Base-by-base conservation (phyloP, 2,329 filamentous ascomycete species). In the Alternaria triticimaculans region DNA sequence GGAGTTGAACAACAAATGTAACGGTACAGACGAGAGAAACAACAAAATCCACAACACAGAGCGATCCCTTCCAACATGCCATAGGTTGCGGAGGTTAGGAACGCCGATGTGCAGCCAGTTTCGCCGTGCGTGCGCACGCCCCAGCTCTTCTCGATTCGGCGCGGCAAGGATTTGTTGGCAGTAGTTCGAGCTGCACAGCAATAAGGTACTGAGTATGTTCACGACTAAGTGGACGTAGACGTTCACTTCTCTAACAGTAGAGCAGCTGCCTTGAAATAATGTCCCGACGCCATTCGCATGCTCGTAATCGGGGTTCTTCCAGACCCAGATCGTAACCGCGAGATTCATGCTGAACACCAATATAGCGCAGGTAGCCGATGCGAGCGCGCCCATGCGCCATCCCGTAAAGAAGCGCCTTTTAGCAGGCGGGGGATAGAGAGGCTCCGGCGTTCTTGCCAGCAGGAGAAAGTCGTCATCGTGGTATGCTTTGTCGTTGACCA, bases 181-280 rank as follows among this genome's bases (percentile, higher is more conserved):
- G 48, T 73, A 75, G 48, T 73, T 77, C 46, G 69, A 73, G 5
- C 68, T 68, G 8, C 59, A 63, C 3, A 76, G 62, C 1, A 77
- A 45, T 10, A 74, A 48, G 2, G 74, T 76, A 30, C 81, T 81
- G 20, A 85, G 70, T 0, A 78, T 62, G 71, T 87, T 87, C 67
- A 87, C 82, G 1, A 80, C 53, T 14, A 87, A 66, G 71, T 87
- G 85, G 1, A 83, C 12, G n/a, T 20, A 21, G 18, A 53, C 30
- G 28, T 45, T 45, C 33, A 3, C 2, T 37, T 37, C 15, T 10
- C 33, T 2, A 37, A 37, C 33, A 37, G 7, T 37, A 37, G 33
- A 37, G 33, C 33, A 37, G 4, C 33, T 37, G 33, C 33, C 33
- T 37, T 37, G 33, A 2, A 37, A n/a, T n/a, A 37, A 9, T 1